Base-by-base conservation (phyloP, 2,329 filamentous ascomycete genomes). In the Ophiostoma australiae region DNA sequence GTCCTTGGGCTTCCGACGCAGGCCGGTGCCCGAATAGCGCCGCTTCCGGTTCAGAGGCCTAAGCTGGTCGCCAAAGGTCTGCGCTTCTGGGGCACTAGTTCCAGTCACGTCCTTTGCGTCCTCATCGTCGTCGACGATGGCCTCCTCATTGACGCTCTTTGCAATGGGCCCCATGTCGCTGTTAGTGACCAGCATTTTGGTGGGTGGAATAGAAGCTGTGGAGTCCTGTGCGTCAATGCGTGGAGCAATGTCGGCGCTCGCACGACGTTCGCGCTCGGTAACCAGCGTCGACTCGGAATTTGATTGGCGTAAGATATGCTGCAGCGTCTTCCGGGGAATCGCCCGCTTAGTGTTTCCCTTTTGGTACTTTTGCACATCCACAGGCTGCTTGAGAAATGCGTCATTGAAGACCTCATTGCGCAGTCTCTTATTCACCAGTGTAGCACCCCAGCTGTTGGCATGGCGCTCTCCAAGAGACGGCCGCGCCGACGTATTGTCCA, bases 401-500 rank as follows among this genome's bases (percentile, higher is more conserved):
- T 97, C 94, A 55, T 93, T 92, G 77, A 97, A 90, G 0, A 97
- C 93, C 78, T 97, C 92, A 78, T 97, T 94, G 72, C 94, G 90
- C 55, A 98, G 81, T 72, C 90, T 89, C 76, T 91, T 91, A 78
- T 98, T 98, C 72, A 97, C 91, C 31, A 91, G 94, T 0, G 94
- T 97, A 20, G 93, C 93, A 8, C 94, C 94, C 94, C 94, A 97
- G 76, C 88, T 89, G 74, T 87, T 87, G 8, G 87, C 85, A 76
- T 85, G 84, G 27, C 85, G 82, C 63, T 87, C 83, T 33, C 87
- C 84, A 72, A 89, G 76, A 3, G 76, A 78, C 4, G 84, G 84
- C 31, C 84, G 70, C 2, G 35, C 11, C 2, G 31, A 10, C 7
- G 48, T 17, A 15, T 69, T 27, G 4, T 66, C 10, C 33, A 39